Evolutionary conservation across 176 grass and related monocot species (phyloP).

Genomic region (Phoenix roebelenii): DNA sequence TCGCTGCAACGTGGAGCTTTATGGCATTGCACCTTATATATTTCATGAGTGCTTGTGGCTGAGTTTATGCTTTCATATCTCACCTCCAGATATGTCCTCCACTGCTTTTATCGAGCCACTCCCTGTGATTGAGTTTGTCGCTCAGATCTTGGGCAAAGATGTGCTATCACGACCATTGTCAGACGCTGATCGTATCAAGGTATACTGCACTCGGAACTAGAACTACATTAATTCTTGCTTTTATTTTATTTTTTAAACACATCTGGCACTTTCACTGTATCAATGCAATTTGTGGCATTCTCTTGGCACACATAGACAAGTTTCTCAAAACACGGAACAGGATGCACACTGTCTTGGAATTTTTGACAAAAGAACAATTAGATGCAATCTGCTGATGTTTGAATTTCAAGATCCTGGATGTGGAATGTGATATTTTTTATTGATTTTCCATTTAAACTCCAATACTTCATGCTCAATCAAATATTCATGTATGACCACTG

Average conservation of each 20-base stretch:
- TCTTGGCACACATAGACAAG: too few species aligned
- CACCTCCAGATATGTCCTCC: conserved; percentile 64
- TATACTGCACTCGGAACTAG: not conserved
- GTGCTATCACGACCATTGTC: conserved; percentile 77
- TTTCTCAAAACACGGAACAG: too few species aligned
- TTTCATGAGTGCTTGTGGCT: conserved; percentile 9
- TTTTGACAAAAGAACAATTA: too few species aligned
- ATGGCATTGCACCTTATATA: conserved; percentile 31
- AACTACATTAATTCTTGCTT: too few species aligned
- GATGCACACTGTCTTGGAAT: too few species aligned
- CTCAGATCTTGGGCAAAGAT: conserved; percentile 82
- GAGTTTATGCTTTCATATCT: conserved; percentile 10
- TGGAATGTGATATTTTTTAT: too few species aligned
- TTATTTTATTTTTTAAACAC: too few species aligned
- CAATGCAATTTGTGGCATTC: too few species aligned
- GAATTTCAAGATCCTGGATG: too few species aligned
- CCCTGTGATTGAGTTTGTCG: conserved; percentile 84
- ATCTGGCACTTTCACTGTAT: too few species aligned
- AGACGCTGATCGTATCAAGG: conserved; percentile 88
- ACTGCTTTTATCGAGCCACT: conserved; percentile 85
- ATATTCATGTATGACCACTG: conserved; percentile 5
- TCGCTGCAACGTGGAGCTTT: conserved; percentile 4
- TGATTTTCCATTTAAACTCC: too few species aligned
- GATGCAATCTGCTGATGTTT: too few species aligned
- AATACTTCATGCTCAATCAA: not conserved